These are phyloP conservation scores for Trichomonascus vanleenenianus DNA, from an alignment of 805 yeast species.

Conservation along the genomic window DNA sequence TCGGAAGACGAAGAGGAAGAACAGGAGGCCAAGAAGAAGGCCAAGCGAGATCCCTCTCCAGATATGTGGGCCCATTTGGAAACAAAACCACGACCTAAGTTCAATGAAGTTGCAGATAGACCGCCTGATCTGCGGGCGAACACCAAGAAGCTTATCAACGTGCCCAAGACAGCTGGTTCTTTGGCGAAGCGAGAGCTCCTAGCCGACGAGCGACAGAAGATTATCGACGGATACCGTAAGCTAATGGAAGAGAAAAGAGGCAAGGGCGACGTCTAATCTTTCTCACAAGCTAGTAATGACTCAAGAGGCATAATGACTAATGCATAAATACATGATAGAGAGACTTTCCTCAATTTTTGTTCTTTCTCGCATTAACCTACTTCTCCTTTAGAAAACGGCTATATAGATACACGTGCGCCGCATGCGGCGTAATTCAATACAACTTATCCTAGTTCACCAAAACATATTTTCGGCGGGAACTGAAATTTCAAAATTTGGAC, in stretches of 20 bases:
- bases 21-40: conserved; percentile 13
- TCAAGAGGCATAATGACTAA: no score
- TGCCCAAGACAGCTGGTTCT: conserved; percentile 36
- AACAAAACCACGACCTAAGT: conserved; percentile 27
- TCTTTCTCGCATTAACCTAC: no score
- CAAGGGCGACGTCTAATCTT: not conserved
- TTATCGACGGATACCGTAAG: conserved; percentile 30
- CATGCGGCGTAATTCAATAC: no score
- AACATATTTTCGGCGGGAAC: no score
- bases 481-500: no score
- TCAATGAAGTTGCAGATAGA: conserved; percentile 35
- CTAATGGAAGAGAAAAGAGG: conserved; percentile 15
- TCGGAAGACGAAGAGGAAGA: conserved; percentile 23
- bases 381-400: no score
- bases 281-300: no score
- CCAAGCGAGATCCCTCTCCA: conserved; percentile 30
- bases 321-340: no score
- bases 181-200: conserved; percentile 31
- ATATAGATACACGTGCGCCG: no score
- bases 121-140: conserved; percentile 33
- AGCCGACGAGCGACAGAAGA: conserved; percentile 31
- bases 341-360: no score
- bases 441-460: no score
- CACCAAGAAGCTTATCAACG: conserved; percentile 26
- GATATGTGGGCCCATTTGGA: conserved; percentile 35